phyloP scores from a whole-genome alignment of 1,284 basidiomycete genomes.

The Naganishia sp. region DNA sequence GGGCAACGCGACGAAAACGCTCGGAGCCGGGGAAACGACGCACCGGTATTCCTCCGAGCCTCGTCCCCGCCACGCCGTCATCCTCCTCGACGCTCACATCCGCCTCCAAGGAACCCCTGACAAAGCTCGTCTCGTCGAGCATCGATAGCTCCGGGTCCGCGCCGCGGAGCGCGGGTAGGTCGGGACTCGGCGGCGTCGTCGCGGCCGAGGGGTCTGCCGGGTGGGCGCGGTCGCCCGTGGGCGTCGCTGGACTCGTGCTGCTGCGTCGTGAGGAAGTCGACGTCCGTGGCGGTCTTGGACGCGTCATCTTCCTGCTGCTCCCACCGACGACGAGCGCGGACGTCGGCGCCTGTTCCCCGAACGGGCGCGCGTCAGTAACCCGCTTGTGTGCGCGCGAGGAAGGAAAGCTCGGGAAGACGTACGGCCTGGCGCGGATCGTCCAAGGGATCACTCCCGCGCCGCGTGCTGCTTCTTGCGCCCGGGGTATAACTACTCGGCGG shows the following conservation, averaged over 20 bases:
- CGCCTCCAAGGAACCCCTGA: neutral
- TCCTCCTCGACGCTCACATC: neutral
- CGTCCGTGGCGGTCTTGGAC: conserved; percentile 12
- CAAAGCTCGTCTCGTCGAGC: conserved; percentile 25
- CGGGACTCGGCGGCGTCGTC: neutral
- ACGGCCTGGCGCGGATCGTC: neutral
- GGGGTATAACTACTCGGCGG: no score
- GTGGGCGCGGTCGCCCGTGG: neutral
- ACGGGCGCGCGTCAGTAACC: neutral
- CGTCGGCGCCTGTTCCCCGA: no score
- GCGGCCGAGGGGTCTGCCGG: neutral
- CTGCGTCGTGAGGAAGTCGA: neutral
- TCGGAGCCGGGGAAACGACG: neutral
- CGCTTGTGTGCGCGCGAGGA: no score
- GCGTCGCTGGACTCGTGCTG: neutral
- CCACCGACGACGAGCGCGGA: no score
- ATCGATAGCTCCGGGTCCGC: conserved; percentile 11
- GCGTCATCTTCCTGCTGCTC: neutral
- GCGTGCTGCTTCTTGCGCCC: neutral
- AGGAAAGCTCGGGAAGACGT: neutral
- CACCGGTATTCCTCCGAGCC: conserved; percentile 13
- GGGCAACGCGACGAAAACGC: neutral
- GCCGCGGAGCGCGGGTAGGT: neutral
- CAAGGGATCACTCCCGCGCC: conserved; percentile 5
- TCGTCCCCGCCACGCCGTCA: conserved; percentile 1